Conservation (phyloP, 441 rosid species). For the Sinapis alba region DNA sequence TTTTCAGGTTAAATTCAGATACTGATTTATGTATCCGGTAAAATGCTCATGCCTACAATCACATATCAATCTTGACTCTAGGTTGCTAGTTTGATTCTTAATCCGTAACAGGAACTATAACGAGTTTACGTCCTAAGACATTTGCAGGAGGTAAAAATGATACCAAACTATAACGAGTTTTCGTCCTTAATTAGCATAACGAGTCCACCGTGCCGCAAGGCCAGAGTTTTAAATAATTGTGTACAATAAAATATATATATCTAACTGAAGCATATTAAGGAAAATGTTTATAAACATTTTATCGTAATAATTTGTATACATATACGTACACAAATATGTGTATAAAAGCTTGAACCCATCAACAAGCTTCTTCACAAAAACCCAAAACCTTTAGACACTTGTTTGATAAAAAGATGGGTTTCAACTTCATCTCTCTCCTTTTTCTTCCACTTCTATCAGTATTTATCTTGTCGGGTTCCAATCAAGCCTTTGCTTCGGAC, state of each 20-base stretch:
- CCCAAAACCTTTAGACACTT: constrained; percentile 41
- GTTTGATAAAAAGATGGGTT: constrained; percentile 44
- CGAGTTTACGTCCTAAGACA: not conserved
- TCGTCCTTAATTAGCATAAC: not conserved
- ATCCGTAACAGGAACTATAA: too few relatives aligned
- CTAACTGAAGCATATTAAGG: not conserved
- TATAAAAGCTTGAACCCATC: constrained; percentile 30
- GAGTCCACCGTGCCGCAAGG: not conserved
- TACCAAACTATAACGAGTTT: not conserved
- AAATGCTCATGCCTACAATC: too few relatives aligned
- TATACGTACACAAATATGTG: constrained; percentile 3
- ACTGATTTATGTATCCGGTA: too few relatives aligned
- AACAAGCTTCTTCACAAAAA: constrained; percentile 36
- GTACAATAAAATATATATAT: not conserved
- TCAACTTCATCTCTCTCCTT: constrained; percentile 48
- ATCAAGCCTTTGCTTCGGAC: constrained; percentile 21
- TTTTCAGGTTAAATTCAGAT: too few relatives aligned
- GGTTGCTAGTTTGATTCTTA: too few relatives aligned
- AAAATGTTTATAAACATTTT: not conserved
- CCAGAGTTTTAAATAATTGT: not conserved
- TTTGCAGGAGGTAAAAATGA: not conserved
- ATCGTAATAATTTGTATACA: not conserved
- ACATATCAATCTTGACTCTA: too few relatives aligned
- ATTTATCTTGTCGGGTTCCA: constrained; percentile 22
- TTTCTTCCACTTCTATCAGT: not conserved